Percentiles rank a stretch among this genome's conserved stretches.
These are phyloP conservation scores for Neonectria coccinea DNA, from an alignment of 2,329 filamentous ascomycete species.

Conservation along the genomic window DNA sequence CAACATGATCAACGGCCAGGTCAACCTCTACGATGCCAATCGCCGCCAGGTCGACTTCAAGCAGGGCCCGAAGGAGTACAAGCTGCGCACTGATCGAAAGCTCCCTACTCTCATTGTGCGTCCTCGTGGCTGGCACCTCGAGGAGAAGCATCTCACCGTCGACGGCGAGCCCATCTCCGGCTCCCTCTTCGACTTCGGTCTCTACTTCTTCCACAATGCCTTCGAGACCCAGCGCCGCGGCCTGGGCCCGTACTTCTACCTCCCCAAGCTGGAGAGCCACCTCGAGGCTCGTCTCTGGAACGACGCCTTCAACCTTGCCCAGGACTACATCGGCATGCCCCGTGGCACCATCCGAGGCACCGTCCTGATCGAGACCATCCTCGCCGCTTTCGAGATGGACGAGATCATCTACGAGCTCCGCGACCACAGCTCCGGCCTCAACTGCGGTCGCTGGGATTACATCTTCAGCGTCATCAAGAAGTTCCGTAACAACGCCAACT, in stretches of 20 bases:
- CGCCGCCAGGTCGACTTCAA: slow-evolving; percentile 96
- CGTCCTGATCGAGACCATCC: slow-evolving; percentile 97
- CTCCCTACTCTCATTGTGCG: slow-evolving; percentile 92
- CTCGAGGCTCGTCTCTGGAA: slow-evolving; percentile 98
- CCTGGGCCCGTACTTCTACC: slow-evolving; percentile 95
- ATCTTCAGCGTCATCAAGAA: slow-evolving; percentile 99
- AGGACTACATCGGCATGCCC: slow-evolving; percentile 91
- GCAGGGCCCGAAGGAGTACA: slow-evolving; percentile 95
- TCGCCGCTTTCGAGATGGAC: slow-evolving; percentile 99
- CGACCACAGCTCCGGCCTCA: slow-evolving; percentile 94
- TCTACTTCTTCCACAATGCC: slow-evolving; percentile 99
- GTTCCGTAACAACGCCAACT: slow-evolving; percentile 94
- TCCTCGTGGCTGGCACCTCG: slow-evolving; percentile 96
- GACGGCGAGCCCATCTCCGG: slow-evolving; percentile 96
- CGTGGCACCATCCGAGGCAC: slow-evolving; percentile 95
- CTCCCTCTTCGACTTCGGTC: slow-evolving; percentile 93
- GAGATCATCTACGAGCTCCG: slow-evolving; percentile 99
- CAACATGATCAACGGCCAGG: slow-evolving; percentile 98
- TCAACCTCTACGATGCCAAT: slow-evolving; percentile 97
- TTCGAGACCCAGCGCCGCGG: slow-evolving; percentile 86
- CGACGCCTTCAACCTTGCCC: slow-evolving; percentile 94
- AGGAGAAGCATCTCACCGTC: slow-evolving; percentile 97
- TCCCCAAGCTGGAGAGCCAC: slow-evolving; percentile 98
- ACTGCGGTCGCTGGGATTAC: slow-evolving; percentile 99
- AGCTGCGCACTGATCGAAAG: slow-evolving; percentile 89